Conservation (phyloP, 495 filamentous ascomycete genomes). For the Penicillium coprophilum region DNA sequence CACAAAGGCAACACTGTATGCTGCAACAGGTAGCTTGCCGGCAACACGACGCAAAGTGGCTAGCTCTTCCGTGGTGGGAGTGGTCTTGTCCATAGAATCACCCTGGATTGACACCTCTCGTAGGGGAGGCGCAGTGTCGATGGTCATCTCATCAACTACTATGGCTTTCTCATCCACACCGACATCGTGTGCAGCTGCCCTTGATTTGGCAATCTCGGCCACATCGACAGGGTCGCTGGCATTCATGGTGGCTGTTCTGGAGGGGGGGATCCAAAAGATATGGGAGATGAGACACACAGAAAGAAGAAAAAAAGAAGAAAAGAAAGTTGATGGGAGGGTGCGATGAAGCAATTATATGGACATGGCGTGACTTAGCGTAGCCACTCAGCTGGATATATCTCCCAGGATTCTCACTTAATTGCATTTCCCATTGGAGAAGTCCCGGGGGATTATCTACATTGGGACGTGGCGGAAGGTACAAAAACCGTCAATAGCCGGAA, state of each 20-base stretch:
- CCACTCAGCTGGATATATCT: neutral
- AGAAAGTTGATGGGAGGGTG: neutral
- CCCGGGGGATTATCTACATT: constrained; percentile 17
- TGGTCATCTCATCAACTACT: constrained; percentile 10
- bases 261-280: neutral
- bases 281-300: constrained; percentile 5
- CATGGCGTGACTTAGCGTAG: neutral
- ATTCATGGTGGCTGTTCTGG: constrained; percentile 28
- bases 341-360: constrained; percentile 1
- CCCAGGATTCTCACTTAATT: neutral
- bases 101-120: constrained; percentile 10
- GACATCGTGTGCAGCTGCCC: constrained; percentile 23
- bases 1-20: constrained; percentile 70
- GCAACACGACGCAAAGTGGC: constrained; percentile 62
- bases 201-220: constrained; percentile 32
- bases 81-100: constrained; percentile 19
- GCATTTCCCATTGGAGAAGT: constrained; percentile 2
- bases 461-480: constrained; percentile 3
- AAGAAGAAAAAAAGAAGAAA: constrained; percentile 2
- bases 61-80: constrained; percentile 61
- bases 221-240: constrained; percentile 32
- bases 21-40: constrained; percentile 61
- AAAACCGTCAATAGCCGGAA: constrained; percentile 23
- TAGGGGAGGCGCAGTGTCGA: constrained; percentile 12
- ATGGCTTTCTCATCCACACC: constrained; percentile 16